Conservation (phyloP, 805 yeast species). For the Ogataea nitratoaversa region DNA sequence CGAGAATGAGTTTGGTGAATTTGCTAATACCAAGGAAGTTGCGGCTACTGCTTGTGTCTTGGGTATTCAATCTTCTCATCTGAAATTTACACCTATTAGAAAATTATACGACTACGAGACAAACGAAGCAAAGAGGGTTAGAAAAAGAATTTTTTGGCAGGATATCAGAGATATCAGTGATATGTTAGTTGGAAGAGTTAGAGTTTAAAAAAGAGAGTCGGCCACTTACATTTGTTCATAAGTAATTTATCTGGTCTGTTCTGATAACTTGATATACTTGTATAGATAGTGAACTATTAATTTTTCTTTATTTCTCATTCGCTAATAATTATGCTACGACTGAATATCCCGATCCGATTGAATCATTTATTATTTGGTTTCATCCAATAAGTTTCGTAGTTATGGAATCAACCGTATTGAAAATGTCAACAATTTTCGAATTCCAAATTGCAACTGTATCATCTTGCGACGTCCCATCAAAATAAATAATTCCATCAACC, state of each 20-base stretch:
- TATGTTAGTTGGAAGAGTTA: conserved; percentile 71
- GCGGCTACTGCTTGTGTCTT: conserved; percentile 69
- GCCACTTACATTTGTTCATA: background rate
- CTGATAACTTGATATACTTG: background rate
- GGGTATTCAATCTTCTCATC: conserved; percentile 76
- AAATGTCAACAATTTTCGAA: conserved; percentile 6
- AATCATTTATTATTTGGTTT: too few relatives aligned
- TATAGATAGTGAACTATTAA: background rate
- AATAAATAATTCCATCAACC: conserved; percentile 14
- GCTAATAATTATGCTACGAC: too few relatives aligned
- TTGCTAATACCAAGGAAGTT: conserved; percentile 23
- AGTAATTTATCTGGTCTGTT: too few relatives aligned
- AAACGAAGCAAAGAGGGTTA: conserved; percentile 74
- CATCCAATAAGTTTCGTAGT: conserved; percentile 4
- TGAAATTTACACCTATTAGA: conserved; percentile 70
- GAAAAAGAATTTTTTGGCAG: conserved; percentile 84
- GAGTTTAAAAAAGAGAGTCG: conserved; percentile 4
- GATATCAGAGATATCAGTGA: conserved; percentile 73
- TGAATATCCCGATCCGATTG: too few relatives aligned
- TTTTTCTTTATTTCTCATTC: too few relatives aligned
- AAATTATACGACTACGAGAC: conserved; percentile 85
- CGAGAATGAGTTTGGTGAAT: conserved; percentile 29
- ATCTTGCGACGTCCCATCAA: conserved; percentile 4
- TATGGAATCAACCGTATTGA: conserved; percentile 9
- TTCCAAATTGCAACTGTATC: conserved; percentile 4